phyloP scores from a whole-genome alignment of 208 protist genomes.

The Trypanosoma theileri region DNA sequence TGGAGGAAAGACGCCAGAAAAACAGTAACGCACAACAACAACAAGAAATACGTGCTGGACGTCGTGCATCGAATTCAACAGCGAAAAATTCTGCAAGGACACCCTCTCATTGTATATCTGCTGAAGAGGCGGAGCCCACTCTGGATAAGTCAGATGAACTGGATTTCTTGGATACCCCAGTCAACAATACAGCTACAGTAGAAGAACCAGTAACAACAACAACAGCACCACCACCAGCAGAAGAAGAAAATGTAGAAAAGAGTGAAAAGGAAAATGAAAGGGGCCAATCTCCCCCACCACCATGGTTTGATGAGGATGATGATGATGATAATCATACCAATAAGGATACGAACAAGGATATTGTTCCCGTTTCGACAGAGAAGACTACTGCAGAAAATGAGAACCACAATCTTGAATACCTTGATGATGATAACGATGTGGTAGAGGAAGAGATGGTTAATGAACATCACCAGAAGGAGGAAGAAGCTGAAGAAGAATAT shows the following conservation, averaged over 20 bases:
- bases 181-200: background rate
- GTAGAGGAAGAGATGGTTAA: background rate
- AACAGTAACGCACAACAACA: background rate
- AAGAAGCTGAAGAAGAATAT: background rate
- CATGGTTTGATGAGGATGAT: too few relatives aligned
- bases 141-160: background rate
- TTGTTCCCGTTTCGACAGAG: too few relatives aligned
- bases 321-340: too few relatives aligned
- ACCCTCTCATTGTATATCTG: too few relatives aligned
- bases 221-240: too few relatives aligned
- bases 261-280: background rate
- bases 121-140: too few relatives aligned
- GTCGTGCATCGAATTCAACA: too few relatives aligned
- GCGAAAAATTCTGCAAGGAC: too few relatives aligned
- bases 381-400: too few relatives aligned
- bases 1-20: background rate
- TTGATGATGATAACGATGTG: constrained; percentile 10
- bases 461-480: background rate
- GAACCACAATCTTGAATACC: too few relatives aligned
- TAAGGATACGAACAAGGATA: too few relatives aligned
- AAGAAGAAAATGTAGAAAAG: background rate
- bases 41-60: background rate
- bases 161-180: background rate
- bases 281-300: too few relatives aligned
- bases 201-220: background rate